Conservation (phyloP, 441 rosid species). For the Rhodomyrtus psidioides region DNA sequence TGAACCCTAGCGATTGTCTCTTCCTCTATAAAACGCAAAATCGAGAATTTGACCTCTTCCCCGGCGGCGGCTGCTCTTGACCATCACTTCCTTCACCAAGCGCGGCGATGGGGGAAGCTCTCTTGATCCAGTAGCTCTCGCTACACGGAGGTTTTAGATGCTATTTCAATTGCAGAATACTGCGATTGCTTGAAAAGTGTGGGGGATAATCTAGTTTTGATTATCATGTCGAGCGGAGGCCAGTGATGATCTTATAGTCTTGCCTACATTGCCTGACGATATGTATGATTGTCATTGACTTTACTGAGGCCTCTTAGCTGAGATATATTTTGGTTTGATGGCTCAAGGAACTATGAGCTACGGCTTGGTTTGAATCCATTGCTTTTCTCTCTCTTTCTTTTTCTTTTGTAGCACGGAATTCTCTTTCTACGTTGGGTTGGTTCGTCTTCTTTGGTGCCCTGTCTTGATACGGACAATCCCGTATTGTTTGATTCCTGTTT, state of each 20-base stretch:
- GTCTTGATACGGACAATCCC: neutral
- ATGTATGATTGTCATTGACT: neutral
- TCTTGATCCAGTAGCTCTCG: too few species aligned
- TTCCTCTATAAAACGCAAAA: neutral
- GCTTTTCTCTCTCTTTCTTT: neutral
- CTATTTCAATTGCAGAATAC: neutral
- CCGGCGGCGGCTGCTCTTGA: neutral
- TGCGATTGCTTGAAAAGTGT: too few species aligned
- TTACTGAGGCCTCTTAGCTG: neutral
- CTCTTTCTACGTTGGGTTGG: neutral
- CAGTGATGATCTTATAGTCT: neutral
- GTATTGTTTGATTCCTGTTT: neutral
- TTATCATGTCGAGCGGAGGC: neutral
- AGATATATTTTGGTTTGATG: neutral
- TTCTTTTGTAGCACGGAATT: neutral
- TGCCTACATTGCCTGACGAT: conserved; percentile 4
- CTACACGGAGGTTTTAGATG: neutral
- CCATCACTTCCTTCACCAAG: neutral
- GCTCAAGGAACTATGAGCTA: neutral
- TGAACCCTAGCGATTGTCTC: neutral
- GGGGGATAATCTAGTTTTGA: neutral
- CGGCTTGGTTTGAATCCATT: neutral
- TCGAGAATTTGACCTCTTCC: neutral
- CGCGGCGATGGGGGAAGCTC: too few species aligned
- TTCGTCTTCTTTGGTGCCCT: neutral